Base-by-base conservation (phyloP, 257 asterid species). In the Cordia subcordata region DNA sequence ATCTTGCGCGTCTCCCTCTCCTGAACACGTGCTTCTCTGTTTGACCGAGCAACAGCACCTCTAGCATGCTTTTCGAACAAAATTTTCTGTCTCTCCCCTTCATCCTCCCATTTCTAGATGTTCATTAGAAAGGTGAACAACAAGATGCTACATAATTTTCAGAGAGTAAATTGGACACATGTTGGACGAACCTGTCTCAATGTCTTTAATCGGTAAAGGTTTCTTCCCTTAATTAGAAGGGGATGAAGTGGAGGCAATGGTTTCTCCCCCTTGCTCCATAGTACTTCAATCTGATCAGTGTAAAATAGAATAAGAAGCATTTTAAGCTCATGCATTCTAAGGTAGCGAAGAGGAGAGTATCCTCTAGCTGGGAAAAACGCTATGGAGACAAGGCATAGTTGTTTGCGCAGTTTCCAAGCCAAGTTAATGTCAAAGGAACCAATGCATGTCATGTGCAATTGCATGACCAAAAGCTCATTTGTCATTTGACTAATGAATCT, bases 231-330 rank as follows among this genome's bases (percentile, higher is more conserved):
- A 55, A 91, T 85, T 61, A 91, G 93, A 44, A 91, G 74, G 14
- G 87, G 98, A 79, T 85, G 96, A 68, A 91, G 94, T 9, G 94
- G 92, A 63, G 85, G 86, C 60, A 88, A 77, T 22, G 87, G 87
- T 64, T 82, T 88, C 68, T 84, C 87, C 58, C 96, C 96, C 72
- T 73, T 88, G 76, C 95, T 85, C 96, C 95, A 91, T 33, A 91
- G 68, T 58, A 91, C 95, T 77, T 91, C 98, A 70, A 91, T 85
- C 96, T 91, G 84, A 70, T 38, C 57, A 49, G 5, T 21, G 33
- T 14, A 61, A 20, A n/a, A 37, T 19, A 54, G 56, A 45, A 1
- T n/a, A 51, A 32, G 40, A 51, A 32, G 17, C 15, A 44, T 23
- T 13, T 14, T 37, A 13, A 37, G 38, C 17, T 23, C 19, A 5